Base-by-base conservation (phyloP, 2,329 filamentous ascomycete species). In the Dothideomycetes sp. region DNA sequence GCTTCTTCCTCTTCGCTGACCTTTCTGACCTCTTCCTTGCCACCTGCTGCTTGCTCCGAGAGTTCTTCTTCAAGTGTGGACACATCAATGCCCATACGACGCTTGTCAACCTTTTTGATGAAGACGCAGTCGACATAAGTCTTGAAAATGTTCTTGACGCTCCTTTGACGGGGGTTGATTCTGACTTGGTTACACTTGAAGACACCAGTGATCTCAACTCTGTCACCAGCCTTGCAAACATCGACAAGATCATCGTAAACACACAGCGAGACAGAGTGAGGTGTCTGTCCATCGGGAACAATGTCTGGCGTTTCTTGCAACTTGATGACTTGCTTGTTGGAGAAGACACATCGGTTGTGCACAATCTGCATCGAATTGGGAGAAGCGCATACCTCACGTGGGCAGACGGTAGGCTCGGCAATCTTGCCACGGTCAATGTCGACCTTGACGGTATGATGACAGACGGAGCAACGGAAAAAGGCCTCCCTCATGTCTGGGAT, bases 401-500 rank as follows among this genome's bases (percentile, higher is more conserved):
- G 86, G 58, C 91, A 98, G 52, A 81, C 75, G 1, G 86, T 95
- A 2, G 91, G 91, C 61, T 98, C 91, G 16, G 85, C 81, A 54
- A 98, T 98, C 67, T 89, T 91, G 61, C 93, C 91, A 55, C 91
- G 82, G 58, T 98, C 91, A 54, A 98, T 82, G 43, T 87, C 83
- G 41, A 95, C 86, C 48, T 83, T 84, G 46, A 94, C 78, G 4
- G 84, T 89, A 63, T 95, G 86, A 54, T 87, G 86, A 64, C 91
- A 98, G 18, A 89, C 78, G 44, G 86, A 84, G 65, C 91, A 98
- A 48, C 85, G 83, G 76, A 98, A 98, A 66, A 94, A 95, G 1
- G 91, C 91, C 58, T 94, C 85, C 65, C 93, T 95, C 93, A 98
- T 98, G 54, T 98, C 91, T 1, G 91, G 91, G 49, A 98, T 96